Conservation (phyloP, 2,329 filamentous ascomycete genomes). For the Nectriaceae sp. region DNA sequence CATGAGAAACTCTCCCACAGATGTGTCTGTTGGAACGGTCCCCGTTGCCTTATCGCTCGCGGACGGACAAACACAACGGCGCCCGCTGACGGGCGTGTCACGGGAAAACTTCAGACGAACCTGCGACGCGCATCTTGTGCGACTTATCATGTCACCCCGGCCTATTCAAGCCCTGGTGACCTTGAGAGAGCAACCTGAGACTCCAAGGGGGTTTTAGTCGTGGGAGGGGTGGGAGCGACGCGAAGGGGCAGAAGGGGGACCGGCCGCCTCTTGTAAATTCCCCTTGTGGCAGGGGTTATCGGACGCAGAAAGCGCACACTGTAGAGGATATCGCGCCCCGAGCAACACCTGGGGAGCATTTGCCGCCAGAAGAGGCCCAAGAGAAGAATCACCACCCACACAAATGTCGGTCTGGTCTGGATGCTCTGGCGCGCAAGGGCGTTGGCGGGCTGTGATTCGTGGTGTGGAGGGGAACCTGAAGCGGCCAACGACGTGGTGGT, state of each 20-base stretch:
- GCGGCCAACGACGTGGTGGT: not conserved
- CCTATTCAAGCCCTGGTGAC: not conserved
- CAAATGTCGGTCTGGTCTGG: not conserved
- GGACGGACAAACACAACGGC: not conserved
- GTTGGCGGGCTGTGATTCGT: not conserved
- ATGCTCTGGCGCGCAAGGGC: not conserved
- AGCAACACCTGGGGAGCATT: not conserved
- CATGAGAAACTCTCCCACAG: not conserved
- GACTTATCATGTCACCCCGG: not conserved
- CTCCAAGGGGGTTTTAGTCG: not conserved
- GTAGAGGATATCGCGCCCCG: not conserved
- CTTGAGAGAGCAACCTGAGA: not conserved
- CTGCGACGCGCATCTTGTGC: not conserved
- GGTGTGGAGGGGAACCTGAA: not conserved
- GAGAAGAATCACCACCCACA: constrained; percentile 1
- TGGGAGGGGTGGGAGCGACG: not conserved
- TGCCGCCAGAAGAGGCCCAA: not conserved
- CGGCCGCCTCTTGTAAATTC: constrained; percentile 1
- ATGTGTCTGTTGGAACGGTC: too few species aligned
- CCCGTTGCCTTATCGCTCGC: too few species aligned
- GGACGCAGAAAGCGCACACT: not conserved
- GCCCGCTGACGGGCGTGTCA: not conserved
- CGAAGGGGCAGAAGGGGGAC: not conserved
- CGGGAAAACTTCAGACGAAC: not conserved
- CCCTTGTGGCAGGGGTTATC: not conserved